phyloP scores from a whole-genome alignment of 139 green algal genomes.

The Haematococcus lacustris region DNA sequence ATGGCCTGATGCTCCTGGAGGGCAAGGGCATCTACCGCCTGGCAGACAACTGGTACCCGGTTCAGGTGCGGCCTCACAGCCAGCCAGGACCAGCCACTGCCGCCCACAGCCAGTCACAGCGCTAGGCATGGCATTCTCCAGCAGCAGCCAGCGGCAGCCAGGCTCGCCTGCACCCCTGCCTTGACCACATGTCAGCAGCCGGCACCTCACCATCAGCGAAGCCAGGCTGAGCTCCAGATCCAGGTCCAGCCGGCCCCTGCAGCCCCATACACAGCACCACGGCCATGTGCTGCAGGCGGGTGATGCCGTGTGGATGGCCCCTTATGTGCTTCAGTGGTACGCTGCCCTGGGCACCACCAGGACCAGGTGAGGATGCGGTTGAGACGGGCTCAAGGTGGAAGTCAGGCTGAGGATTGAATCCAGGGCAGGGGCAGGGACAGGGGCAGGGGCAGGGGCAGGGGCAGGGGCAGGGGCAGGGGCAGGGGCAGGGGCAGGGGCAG shows the following conservation, averaged over 20 bases:
- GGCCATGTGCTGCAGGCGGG: constrained; percentile 29
- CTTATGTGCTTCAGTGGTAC: constrained; percentile 88
- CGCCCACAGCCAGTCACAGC: no score
- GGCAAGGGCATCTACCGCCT: constrained; percentile 93
- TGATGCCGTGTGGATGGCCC: constrained; percentile 83
- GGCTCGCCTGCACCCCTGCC: background rate
- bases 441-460: no score
- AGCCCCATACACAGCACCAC: background rate
- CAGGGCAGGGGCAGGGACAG: no score
- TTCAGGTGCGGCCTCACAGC: constrained; percentile 43
- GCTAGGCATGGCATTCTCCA: background rate
- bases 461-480: no score
- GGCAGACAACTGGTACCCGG: constrained; percentile 76
- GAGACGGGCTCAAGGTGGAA: no score
- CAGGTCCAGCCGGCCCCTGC: background rate
- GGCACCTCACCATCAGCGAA: background rate
- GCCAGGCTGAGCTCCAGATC: background rate
- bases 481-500: no score
- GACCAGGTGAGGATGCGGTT: constrained; percentile 20
- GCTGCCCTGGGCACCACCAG: constrained; percentile 63
- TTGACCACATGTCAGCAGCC: background rate
- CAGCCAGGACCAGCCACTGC: no score
- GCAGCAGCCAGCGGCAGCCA: background rate
- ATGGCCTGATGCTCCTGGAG: constrained; percentile 85
- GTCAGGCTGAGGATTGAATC: no score